These are phyloP conservation scores for Hawksworthiomyces lignivorus DNA, from an alignment of 2,329 filamentous ascomycete species.

Conservation along the genomic window DNA sequence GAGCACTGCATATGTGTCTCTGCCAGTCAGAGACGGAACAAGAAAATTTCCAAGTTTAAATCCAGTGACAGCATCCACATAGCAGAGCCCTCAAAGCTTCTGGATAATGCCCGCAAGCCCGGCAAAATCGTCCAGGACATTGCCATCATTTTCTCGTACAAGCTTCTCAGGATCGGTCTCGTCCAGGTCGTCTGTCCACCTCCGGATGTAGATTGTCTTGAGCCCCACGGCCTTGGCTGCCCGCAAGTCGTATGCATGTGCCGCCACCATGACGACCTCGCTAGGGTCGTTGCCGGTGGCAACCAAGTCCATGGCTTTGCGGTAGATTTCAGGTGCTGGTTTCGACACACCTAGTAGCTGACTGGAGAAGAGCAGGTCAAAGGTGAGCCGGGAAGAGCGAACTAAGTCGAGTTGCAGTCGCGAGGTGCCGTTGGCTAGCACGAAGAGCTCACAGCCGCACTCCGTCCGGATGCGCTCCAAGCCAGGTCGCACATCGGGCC, in stretches of 20 bases:
- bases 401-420: constrained; percentile 46
- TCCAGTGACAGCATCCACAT: no score
- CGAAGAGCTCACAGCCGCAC: constrained; percentile 32
- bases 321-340: constrained; percentile 38
- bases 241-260: constrained; percentile 46
- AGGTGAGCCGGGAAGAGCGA: constrained; percentile 37
- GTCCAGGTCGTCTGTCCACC: constrained; percentile 43
- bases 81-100: no score
- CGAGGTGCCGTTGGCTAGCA: constrained; percentile 47
- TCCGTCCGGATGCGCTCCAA: constrained; percentile 27
- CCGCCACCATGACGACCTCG: constrained; percentile 44
- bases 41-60: no score
- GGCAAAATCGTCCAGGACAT: background rate
- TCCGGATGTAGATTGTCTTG: constrained; percentile 42
- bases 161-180: background rate
- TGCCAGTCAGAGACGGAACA: no score
- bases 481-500: constrained; percentile 40
- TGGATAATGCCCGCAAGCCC: no score
- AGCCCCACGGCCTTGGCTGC: constrained; percentile 41
- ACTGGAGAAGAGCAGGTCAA: constrained; percentile 45
- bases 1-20: no score
- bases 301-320: constrained; percentile 36
- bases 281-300: constrained; percentile 24
- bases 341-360: constrained; percentile 43
- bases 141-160: background rate